These are phyloP conservation scores for Setaria viridis DNA, from an alignment of 202 grass and related monocot species.

Conservation along the genomic window DNA sequence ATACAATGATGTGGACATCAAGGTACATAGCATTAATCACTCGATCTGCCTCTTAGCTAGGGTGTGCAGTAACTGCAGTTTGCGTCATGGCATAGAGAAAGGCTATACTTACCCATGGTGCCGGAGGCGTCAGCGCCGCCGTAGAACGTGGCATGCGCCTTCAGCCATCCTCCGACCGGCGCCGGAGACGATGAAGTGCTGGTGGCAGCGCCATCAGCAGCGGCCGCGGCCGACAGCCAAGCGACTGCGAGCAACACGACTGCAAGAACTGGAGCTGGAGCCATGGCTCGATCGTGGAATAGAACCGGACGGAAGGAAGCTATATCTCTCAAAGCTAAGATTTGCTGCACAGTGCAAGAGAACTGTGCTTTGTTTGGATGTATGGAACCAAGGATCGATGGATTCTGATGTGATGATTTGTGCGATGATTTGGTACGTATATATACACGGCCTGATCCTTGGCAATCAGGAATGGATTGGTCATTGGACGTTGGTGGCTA, in stretches of 20 bases:
- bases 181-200: not conserved
- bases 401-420: not conserved
- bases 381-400: not conserved
- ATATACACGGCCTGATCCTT: not conserved
- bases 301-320: too few species aligned
- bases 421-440: not conserved
- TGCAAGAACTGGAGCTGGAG: not conserved
- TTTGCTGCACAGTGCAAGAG: not conserved
- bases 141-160: constrained; percentile 63
- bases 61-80: too few species aligned
- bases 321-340: too few species aligned
- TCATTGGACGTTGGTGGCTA: not conserved
- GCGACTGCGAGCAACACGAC: not conserved
- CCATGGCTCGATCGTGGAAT: not conserved
- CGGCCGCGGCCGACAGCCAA: constrained; percentile 20
- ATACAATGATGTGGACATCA: too few species aligned
- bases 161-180: constrained; percentile 26
- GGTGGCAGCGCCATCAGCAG: not conserved
- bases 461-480: not conserved
- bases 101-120: constrained; percentile 56
- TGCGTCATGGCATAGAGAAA: too few species aligned
- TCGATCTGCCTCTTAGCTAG: too few species aligned
- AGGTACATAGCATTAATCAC: too few species aligned
- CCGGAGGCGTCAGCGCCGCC: constrained; percentile 61
- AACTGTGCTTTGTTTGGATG: not conserved